These are phyloP conservation scores for Phyllostachys edulis DNA, from an alignment of 176 grass and related monocot species.

Conservation along the genomic window DNA sequence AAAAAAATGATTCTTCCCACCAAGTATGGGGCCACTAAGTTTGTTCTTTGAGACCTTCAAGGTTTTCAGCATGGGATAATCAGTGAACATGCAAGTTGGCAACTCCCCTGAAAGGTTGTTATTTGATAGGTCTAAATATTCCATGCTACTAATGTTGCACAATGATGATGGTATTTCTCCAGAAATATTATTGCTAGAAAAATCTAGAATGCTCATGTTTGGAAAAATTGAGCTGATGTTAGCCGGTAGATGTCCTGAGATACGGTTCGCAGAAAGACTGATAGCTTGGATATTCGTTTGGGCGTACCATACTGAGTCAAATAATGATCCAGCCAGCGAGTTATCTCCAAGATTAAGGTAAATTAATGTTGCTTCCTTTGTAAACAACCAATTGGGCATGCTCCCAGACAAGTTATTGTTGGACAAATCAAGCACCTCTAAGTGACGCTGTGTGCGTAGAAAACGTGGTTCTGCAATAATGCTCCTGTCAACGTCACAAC, in stretches of 20 bases:
- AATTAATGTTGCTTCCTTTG: conserved; percentile 9
- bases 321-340: conserved; percentile 7
- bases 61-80: not conserved
- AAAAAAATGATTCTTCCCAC: not conserved
- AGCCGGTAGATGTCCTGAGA: conserved; percentile 15
- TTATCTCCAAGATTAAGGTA: conserved; percentile 23
- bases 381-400: conserved; percentile 38
- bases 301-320: not conserved
- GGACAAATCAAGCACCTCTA: conserved; percentile 27
- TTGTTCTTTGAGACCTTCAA: conserved; percentile 29
- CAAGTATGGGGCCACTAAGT: not conserved
- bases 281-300: not conserved
- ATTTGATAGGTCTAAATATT: conserved; percentile 7
- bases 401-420: conserved; percentile 16
- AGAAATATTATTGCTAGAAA: conserved; percentile 18
- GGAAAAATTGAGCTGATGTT: conserved; percentile 34
- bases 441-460: conserved; percentile 15
- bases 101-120: conserved; percentile 34
- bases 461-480: conserved; percentile 8
- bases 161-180: conserved; percentile 21
- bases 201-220: not conserved
- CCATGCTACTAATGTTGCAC: not conserved
- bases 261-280: conserved; percentile 21
- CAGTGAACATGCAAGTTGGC: not conserved
- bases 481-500: conserved; percentile 9